Evolutionary conservation across 2,329 filamentous ascomycete species (phyloP).

Genomic region (Calycina herbarum): DNA sequence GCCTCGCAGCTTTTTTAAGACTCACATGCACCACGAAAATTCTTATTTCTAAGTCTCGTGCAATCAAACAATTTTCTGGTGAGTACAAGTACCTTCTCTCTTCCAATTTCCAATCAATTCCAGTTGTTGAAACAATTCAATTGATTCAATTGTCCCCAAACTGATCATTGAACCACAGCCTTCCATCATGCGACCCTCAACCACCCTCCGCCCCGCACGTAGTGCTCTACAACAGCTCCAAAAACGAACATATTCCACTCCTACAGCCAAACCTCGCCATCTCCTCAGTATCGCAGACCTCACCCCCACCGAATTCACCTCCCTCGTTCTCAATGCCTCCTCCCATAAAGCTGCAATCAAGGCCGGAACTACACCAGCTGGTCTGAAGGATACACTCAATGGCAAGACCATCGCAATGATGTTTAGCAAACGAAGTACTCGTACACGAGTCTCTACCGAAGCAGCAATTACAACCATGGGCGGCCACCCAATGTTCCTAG

Average conservation of each 20-base stretch:
- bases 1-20: slow-evolving; percentile 13
- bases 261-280: slow-evolving; percentile 69
- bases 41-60: background rate
- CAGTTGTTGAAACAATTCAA: background rate
- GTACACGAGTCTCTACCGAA: slow-evolving; percentile 92
- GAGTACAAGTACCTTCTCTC: background rate
- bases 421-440: slow-evolving; percentile 94
- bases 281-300: slow-evolving; percentile 90
- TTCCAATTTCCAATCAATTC: background rate
- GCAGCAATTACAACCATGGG: slow-evolving; percentile 85
- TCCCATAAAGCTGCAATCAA: slow-evolving; percentile 77
- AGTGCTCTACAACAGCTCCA: slow-evolving; percentile 27
- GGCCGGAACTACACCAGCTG: slow-evolving; percentile 58
- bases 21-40: slow-evolving; percentile 17
- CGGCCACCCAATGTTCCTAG: slow-evolving; percentile 93
- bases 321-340: slow-evolving; percentile 79
- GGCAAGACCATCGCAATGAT: slow-evolving; percentile 90
- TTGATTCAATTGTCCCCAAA: slow-evolving; percentile 1
- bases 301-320: slow-evolving; percentile 73
- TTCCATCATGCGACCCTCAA: slow-evolving; percentile 25
- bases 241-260: slow-evolving; percentile 27
- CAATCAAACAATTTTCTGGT: background rate
- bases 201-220: slow-evolving; percentile 28
- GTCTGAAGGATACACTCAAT: slow-evolving; percentile 61
- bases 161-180: background rate